Evolutionary conservation across 768 basidiomycete species (phyloP).

Genomic region (Tylopilus plumbeoviolaceoides): DNA sequence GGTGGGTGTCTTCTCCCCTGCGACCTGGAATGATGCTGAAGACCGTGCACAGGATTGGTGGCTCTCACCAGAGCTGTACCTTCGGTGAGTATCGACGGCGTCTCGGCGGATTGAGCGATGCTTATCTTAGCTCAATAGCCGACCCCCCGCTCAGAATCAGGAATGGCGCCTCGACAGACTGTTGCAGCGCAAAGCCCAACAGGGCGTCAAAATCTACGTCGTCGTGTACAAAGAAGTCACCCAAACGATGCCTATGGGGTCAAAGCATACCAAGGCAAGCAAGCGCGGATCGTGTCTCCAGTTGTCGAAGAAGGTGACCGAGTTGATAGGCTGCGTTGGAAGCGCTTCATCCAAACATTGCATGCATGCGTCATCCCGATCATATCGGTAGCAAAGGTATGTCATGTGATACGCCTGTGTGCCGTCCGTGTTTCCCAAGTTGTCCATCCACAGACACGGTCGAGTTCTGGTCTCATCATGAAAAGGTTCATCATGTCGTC

Average conservation of each 20-base stretch:
- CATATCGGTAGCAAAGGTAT: slow-evolving; percentile 77
- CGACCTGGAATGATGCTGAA: slow-evolving; percentile 1
- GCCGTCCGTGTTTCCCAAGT: background rate
- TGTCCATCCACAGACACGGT: slow-evolving; percentile 50
- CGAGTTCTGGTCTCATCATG: slow-evolving; percentile 91
- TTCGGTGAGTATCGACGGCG: slow-evolving; percentile 47
- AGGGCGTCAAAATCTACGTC: slow-evolving; percentile 90
- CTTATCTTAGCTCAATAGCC: slow-evolving; percentile 28
- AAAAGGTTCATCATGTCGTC: slow-evolving; percentile 48
- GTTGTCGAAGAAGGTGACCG: background rate
- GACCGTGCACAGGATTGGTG: slow-evolving; percentile 67
- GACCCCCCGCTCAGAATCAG: slow-evolving; percentile 80
- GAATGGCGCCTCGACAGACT: slow-evolving; percentile 89
- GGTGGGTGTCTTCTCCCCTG: slow-evolving; percentile 35
- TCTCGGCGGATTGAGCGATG: background rate
- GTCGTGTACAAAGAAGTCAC: slow-evolving; percentile 96
- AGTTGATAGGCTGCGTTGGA: slow-evolving; percentile 62
- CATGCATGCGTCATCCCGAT: slow-evolving; percentile 86
- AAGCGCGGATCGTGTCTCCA: background rate
- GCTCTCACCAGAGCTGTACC: slow-evolving; percentile 92
- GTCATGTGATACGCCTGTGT: background rate
- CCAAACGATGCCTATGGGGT: slow-evolving; percentile 87
- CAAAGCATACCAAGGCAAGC: slow-evolving; percentile 74
- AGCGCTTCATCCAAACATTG: slow-evolving; percentile 81
- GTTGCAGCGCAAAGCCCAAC: slow-evolving; percentile 80